phyloP scores from a whole-genome alignment of 306 rosid genomes.

The Aeschynomene evenia region DNA sequence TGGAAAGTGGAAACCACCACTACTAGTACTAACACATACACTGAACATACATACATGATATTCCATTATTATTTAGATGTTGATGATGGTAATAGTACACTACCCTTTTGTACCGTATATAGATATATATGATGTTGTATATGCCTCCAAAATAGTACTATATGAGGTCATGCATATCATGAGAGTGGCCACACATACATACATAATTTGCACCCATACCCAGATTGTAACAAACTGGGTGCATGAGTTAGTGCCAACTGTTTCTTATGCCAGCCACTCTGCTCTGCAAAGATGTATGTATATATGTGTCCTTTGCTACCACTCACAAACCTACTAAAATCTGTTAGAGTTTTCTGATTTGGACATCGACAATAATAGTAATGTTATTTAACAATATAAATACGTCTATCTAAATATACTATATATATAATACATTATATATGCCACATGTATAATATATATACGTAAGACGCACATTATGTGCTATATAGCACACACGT shows the following conservation, averaged over 20 bases:
- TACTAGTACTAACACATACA: too few relatives aligned
- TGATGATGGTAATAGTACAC: conserved; percentile 16
- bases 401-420: neutral
- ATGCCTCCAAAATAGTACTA: conserved; percentile 15
- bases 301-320: too few relatives aligned
- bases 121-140: too few relatives aligned
- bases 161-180: conserved; percentile 36
- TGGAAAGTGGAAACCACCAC: too few relatives aligned
- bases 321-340: conserved; percentile 26
- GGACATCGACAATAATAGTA: too few relatives aligned
- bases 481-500: too few relatives aligned
- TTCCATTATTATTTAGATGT: neutral
- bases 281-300: conserved; percentile 24
- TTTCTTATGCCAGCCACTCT: conserved; percentile 37
- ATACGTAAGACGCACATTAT: too few relatives aligned
- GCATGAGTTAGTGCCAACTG: conserved; percentile 25
- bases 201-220: conserved; percentile 27
- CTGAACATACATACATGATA: too few relatives aligned
- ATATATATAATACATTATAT: too few relatives aligned
- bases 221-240: neutral
- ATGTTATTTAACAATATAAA: too few relatives aligned
- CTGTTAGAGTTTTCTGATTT: conserved; percentile 2
- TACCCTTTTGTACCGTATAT: neutral
- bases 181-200: conserved; percentile 2
- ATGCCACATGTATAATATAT: neutral